Evolutionary conservation across 441 rosid genomes (phyloP).

Genomic region (Erodium moschatum): DNA sequence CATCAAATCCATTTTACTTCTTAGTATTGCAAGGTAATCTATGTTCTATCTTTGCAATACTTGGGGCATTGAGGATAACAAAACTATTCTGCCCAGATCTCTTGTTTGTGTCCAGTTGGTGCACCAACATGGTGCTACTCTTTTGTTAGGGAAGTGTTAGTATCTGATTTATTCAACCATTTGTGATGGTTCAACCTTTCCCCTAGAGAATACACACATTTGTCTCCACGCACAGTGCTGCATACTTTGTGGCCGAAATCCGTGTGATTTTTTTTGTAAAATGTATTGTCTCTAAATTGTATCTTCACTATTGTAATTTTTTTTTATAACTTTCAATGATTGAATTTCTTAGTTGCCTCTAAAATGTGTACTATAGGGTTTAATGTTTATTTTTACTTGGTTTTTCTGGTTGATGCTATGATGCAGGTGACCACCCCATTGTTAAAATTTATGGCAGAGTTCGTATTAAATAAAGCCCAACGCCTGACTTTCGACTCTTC

Average conservation of each 20-base stretch:
- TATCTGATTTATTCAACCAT: too few species aligned
- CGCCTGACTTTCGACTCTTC: conserved; percentile 92
- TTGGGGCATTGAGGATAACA: neutral
- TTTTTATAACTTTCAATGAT: neutral
- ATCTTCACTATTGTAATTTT: neutral
- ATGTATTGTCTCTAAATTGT: neutral
- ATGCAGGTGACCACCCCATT: conserved; percentile 93
- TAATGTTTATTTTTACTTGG: too few species aligned
- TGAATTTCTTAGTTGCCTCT: neutral
- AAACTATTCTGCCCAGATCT: neutral
- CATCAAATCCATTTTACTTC: neutral
- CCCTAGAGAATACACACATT: neutral
- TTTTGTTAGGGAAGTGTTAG: too few species aligned
- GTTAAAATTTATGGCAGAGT: conserved; percentile 96
- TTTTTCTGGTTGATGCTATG: conserved; percentile 19
- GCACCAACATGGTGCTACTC: too few species aligned
- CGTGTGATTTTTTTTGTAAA: too few species aligned
- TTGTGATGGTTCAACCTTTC: neutral
- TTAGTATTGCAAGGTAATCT: too few species aligned
- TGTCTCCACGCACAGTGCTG: conserved; percentile 2
- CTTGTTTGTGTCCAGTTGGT: neutral
- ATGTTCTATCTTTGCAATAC: too few species aligned
- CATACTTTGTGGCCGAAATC: neutral
- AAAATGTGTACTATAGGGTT: neutral
- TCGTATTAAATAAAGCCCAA: conserved; percentile 89